Evolutionary conservation across 2,329 filamentous ascomycete genomes (phyloP).

Genomic region (Claviceps africana): DNA sequence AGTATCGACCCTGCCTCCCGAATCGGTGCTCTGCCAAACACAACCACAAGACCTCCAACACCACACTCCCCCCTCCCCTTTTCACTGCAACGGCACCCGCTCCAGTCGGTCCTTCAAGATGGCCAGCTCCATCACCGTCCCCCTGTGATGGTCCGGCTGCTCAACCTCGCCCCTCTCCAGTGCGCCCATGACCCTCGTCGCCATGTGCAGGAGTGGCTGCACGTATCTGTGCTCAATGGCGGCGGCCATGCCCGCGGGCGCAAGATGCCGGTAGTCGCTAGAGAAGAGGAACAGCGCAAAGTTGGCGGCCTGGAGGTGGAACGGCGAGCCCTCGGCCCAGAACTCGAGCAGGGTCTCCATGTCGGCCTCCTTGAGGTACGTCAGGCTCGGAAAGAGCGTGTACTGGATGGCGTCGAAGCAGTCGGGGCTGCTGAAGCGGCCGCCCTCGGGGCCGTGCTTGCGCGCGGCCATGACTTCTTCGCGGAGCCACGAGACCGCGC

Average conservation of each 20-base stretch:
- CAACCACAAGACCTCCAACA: too few relatives aligned
- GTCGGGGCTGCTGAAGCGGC: slow-evolving; percentile 36
- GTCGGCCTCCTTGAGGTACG: slow-evolving; percentile 29
- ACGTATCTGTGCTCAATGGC: slow-evolving; percentile 46
- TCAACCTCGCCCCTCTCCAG: slow-evolving; percentile 20
- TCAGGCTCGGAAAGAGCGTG: slow-evolving; percentile 43
- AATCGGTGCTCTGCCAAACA: too few relatives aligned
- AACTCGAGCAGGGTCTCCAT: slow-evolving; percentile 33
- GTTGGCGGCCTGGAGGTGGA: slow-evolving; percentile 46
- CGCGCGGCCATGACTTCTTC: slow-evolving; percentile 43
- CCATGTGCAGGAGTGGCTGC: slow-evolving; percentile 34
- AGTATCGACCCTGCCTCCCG: too few relatives aligned
- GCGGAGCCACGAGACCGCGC: slow-evolving; percentile 48
- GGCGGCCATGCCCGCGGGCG: slow-evolving; percentile 41
- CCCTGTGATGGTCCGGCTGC: slow-evolving; percentile 14
- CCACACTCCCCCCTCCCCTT: too few relatives aligned
- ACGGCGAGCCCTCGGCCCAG: slow-evolving; percentile 36
- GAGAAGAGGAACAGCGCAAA: slow-evolving; percentile 44
- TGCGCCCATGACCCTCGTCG: slow-evolving; percentile 21
- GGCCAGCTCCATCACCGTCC: slow-evolving; percentile 24
- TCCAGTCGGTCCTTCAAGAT: slow-evolving; percentile 29
- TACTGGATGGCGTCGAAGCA: slow-evolving; percentile 48
- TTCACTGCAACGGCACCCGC: slow-evolving; percentile 25
- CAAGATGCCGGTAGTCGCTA: slow-evolving; percentile 29
- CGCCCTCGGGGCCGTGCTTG: slow-evolving; percentile 15